Base-by-base conservation (phyloP, 78 protist genomes). In the Polysphondylium violaceum region DNA sequence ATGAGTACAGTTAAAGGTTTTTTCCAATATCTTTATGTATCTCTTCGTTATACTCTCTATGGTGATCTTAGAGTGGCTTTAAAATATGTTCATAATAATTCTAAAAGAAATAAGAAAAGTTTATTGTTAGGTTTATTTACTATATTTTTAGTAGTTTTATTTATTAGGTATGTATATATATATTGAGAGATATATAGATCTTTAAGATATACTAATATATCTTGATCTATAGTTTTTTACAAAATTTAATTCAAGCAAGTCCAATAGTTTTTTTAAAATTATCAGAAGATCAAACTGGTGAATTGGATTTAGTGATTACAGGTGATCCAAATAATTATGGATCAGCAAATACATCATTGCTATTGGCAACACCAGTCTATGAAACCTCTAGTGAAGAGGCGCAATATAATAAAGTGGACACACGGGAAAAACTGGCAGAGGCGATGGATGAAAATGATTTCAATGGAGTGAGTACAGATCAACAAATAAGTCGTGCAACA, bases 251-350 rank as follows among this genome's bases (percentile, higher is more conserved):
- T 74, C 83, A 86, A 38, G n/a, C 68, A 27, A 76, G 93, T 17
- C 95, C 95, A 19, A 76, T 93, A 58, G 87, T 93, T 55, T 93
- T 93, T 36, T 61, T 93, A 43, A 93, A 93, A 31, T 73, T 93
- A 71, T 77, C 94, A 29, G 95, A 93, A 38, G 88, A 93, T 41
- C 85, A 73, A 64, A 89, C 88, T 23, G 95, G 95, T 6, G 95
- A 93, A 67, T 58, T 58, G 58, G 95, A 93, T 67, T 44, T 93
- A 12, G 27, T 81, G 16, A 23, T 81, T 12, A 40, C 64, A 16
- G 89, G 89, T 27, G 89, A 67, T 41, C 77, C 89, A 38, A 43
- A 43, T 40, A 67, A 40, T 67, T 67, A 33, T 63, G 38, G 27
- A 6, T 63, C 71, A 31, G 17, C 38, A 21, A 63, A 63, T 63